Evolutionary conservation across 2,329 filamentous ascomycete genomes (phyloP).

Genomic region (Penicillium thymicola): DNA sequence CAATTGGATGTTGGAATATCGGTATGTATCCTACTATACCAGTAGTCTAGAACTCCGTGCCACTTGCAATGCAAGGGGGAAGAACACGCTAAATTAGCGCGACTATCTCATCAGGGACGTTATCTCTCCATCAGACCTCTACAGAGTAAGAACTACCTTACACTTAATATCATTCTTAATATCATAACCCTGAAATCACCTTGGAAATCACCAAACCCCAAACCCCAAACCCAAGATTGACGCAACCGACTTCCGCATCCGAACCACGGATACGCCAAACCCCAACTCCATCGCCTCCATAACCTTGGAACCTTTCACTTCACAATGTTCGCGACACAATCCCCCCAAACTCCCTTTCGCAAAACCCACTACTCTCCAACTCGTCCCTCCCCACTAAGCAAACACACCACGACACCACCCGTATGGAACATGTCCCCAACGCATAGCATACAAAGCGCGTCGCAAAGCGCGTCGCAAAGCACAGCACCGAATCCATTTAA

Average conservation of each 20-base stretch:
- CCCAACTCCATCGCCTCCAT: conserved; percentile 6
- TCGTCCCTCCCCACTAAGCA: conserved; percentile 27
- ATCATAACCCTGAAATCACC: too few relatives aligned
- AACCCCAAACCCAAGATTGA: background rate
- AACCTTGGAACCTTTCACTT: background rate
- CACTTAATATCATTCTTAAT: background rate
- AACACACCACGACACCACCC: conserved; percentile 16
- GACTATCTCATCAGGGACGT: background rate
- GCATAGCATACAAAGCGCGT: background rate
- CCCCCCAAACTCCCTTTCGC: conserved; percentile 21
- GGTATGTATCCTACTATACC: background rate
- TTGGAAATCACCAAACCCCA: background rate
- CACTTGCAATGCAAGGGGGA: background rate
- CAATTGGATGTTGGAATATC: background rate
- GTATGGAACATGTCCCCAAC: conserved; percentile 23
- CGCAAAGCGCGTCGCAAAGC: background rate
- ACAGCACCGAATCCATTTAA: background rate
- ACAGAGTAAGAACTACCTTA: background rate
- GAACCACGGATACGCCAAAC: conserved; percentile 14
- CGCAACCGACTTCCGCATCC: conserved; percentile 20
- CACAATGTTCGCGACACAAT: conserved; percentile 30
- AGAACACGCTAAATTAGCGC: background rate
- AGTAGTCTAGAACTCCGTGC: background rate
- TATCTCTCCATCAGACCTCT: background rate
- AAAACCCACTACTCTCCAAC: conserved; percentile 24